Evolutionary conservation across 176 grass and related monocot genomes (phyloP).

Genomic region (Oryza brachyantha): DNA sequence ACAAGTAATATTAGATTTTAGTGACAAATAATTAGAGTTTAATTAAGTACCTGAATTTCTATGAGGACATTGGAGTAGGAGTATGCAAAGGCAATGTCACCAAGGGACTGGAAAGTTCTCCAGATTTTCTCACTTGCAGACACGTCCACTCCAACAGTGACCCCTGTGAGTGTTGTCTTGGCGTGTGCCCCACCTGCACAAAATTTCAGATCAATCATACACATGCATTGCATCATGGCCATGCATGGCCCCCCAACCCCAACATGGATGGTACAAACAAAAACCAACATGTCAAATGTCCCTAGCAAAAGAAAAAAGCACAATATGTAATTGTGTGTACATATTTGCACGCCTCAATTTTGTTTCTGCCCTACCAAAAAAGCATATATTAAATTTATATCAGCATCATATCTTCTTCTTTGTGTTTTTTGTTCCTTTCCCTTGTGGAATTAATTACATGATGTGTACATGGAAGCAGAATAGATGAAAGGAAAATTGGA

Average conservation of each 20-base stretch:
- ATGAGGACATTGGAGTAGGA: slow-evolving; percentile 97
- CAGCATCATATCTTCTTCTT: background rate
- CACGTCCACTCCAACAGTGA: slow-evolving; percentile 73
- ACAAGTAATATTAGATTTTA: no score
- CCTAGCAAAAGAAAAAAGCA: background rate
- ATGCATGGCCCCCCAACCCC: no score
- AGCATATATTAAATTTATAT: background rate
- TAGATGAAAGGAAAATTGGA: background rate
- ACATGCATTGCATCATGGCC: slow-evolving; percentile 10
- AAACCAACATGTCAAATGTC: slow-evolving; percentile 29
- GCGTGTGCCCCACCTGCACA: slow-evolving; percentile 54
- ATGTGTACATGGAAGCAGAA: background rate
- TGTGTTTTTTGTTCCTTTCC: background rate
- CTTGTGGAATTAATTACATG: background rate
- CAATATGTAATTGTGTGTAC: no score
- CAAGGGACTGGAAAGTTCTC: slow-evolving; percentile 90
- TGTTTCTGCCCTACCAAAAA: slow-evolving; percentile 2
- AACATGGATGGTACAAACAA: slow-evolving; percentile 19
- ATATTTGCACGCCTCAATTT: background rate
- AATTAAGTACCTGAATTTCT: slow-evolving; percentile 70
- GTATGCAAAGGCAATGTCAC: slow-evolving; percentile 93
- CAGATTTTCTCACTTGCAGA: slow-evolving; percentile 70
- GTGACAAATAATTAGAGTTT: no score
- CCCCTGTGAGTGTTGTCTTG: slow-evolving; percentile 75
- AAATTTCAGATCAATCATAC: slow-evolving; percentile 14